These are phyloP conservation scores for sunflower (Helianthus annuus) DNA, from an alignment of 129 eudicot genomes.

Conservation along the genomic window DNA sequence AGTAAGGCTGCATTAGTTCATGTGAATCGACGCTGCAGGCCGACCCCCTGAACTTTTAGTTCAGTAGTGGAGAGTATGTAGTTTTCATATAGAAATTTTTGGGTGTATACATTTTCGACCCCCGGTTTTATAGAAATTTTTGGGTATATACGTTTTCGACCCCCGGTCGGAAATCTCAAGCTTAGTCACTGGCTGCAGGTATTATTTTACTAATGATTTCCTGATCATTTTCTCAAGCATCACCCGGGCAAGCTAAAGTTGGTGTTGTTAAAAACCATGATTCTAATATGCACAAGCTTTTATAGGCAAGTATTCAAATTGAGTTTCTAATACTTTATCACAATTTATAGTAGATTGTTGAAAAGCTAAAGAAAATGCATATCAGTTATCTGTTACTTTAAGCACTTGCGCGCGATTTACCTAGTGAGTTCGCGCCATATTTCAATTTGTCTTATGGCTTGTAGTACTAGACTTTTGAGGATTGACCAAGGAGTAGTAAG, in stretches of 20 bases:
- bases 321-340: neutral
- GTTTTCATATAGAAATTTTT: too few relatives aligned
- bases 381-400: too few relatives aligned
- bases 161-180: too few relatives aligned
- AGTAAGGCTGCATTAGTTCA: neutral
- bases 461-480: constrained; percentile 47
- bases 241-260: neutral
- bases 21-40: neutral
- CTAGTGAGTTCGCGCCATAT: neutral
- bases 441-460: neutral
- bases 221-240: neutral
- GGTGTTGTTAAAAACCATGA: neutral
- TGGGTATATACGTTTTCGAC: too few relatives aligned
- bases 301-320: neutral
- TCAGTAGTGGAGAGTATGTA: too few relatives aligned
- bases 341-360: too few relatives aligned
- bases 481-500: constrained; percentile 60
- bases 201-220: neutral
- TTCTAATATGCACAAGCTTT: neutral
- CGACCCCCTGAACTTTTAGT: too few relatives aligned
- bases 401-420: too few relatives aligned
- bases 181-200: too few relatives aligned
- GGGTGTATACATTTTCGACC: too few relatives aligned
- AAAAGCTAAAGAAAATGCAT: too few relatives aligned
- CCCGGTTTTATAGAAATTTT: too few relatives aligned